Conservation (phyloP, 2,329 filamentous ascomycete species). For the Ceratocystis destructans region DNA sequence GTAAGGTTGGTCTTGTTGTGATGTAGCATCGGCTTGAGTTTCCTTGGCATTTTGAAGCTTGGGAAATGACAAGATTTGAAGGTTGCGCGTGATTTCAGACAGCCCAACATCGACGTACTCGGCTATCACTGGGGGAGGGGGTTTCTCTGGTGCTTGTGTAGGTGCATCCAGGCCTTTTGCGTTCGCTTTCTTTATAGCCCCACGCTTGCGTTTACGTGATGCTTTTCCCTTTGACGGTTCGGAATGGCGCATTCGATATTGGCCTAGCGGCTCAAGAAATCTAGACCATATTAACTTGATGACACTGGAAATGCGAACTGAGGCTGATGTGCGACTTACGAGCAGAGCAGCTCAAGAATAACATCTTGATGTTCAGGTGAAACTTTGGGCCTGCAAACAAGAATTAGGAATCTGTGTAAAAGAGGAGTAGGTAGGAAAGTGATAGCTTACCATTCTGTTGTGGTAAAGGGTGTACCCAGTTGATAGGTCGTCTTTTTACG, state of each 20-base stretch:
- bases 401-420: neutral
- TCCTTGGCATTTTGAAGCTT: neutral
- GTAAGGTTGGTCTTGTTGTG: slow-evolving; percentile 26
- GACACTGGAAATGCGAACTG: neutral
- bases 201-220: slow-evolving; percentile 39
- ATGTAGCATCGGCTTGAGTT: neutral
- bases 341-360: slow-evolving; percentile 53
- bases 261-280: slow-evolving; percentile 48
- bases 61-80: slow-evolving; percentile 34
- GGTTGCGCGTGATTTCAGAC: slow-evolving; percentile 45
- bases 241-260: slow-evolving; percentile 41
- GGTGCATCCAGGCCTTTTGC: slow-evolving; percentile 17
- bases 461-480: slow-evolving; percentile 51
- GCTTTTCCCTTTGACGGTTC: slow-evolving; percentile 49
- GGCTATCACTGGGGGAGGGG: slow-evolving; percentile 37
- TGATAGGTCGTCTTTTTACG: slow-evolving; percentile 49
- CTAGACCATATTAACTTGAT: slow-evolving; percentile 28
- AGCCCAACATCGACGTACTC: slow-evolving; percentile 50
- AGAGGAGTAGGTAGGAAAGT: neutral
- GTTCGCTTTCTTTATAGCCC: slow-evolving; percentile 22
- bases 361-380: slow-evolving; percentile 44
- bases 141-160: neutral
- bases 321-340: slow-evolving; percentile 31
- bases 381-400: slow-evolving; percentile 44
- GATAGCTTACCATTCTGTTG: slow-evolving; percentile 41